Evolutionary conservation across 148 eudicot species (phyloP), one percentile per base, ranked within the genome.

Genomic region (Camellia sinensis): DNA sequence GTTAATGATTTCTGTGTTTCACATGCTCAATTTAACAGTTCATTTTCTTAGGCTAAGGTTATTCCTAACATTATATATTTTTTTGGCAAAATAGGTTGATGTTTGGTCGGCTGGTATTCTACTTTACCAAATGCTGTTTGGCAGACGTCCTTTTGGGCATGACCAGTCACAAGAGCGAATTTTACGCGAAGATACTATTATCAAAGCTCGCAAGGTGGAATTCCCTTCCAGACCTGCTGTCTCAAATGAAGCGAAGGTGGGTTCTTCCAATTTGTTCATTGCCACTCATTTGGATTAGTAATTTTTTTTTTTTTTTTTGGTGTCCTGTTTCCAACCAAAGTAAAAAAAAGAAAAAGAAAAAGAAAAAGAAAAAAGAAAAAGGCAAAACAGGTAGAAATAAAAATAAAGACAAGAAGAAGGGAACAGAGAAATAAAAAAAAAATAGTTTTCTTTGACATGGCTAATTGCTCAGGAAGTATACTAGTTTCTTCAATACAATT

Each of bases 131-230:
- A 96, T 96, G 94, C 99, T 96, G 57, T 91, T 93, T 69, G 99
- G 99, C 19, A 91, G 85, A 87, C 97, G 99, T 22, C 99, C 99
- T 81, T 96, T 96, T 90, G 99, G 99, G 74, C 99, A 96, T 79
- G 97, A 96, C 82, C 98, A 96, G 82, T 80, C 91, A 17, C 99
- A 96, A 86, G 99, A 96, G 82, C 84, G 98, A 68, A 96, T 96
- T 83, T 87, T 96, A 83, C 93, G 99, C 67, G 99, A 96, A 89
- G 98, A 96, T 80, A 96, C 99, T 65, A 96, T 96, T 56, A 92
- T 96, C 78, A 96, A 94, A 83, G 99, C 99, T 74, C 94, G 93
- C 62, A 96, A 90, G 85, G 99, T 96, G 81, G 99, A 96, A 54
- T 96, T 96, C 86, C 99, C 99, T 78, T 82, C 99, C 57, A 92